phyloP scores from a whole-genome alignment of 441 rosid genomes.

The Pelargonium citronellum region DNA sequence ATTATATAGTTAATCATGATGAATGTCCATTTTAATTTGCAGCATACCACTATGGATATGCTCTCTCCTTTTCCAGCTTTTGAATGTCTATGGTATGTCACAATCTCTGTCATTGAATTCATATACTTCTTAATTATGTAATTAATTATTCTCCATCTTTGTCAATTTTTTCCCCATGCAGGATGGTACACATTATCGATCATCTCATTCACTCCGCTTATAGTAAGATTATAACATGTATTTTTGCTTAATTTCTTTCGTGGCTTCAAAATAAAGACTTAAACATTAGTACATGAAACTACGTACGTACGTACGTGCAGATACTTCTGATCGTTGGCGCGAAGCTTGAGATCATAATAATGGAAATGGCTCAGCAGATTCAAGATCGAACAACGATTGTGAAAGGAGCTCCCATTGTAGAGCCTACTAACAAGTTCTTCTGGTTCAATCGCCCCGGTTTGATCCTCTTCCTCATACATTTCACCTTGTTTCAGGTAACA shows the following conservation, averaged over 20 bases:
- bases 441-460: conserved; percentile 36
- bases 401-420: conserved; percentile 32
- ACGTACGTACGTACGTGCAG: conserved; percentile 14
- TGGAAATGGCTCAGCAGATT: conserved; percentile 37
- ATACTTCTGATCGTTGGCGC: conserved; percentile 30
- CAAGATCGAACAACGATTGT: conserved; percentile 27
- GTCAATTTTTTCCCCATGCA: conserved; percentile 8
- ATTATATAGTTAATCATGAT: too few species aligned
- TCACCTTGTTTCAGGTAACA: conserved; percentile 33
- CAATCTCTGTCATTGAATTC: background rate
- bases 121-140: too few species aligned
- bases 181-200: conserved; percentile 27
- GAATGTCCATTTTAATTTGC: background rate
- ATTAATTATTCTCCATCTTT: background rate
- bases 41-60: conserved; percentile 36
- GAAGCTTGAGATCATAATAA: conserved; percentile 29
- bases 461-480: conserved; percentile 29
- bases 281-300: background rate
- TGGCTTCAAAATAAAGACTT: background rate
- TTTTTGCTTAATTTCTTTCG: too few species aligned
- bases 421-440: conserved; percentile 31
- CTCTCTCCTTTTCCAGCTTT: conserved; percentile 25
- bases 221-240: conserved; percentile 18
- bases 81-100: conserved; percentile 23
- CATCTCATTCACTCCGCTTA: conserved; percentile 28